phyloP scores from a whole-genome alignment of 768 basidiomycete species.

The Lentinula sp. region DNA sequence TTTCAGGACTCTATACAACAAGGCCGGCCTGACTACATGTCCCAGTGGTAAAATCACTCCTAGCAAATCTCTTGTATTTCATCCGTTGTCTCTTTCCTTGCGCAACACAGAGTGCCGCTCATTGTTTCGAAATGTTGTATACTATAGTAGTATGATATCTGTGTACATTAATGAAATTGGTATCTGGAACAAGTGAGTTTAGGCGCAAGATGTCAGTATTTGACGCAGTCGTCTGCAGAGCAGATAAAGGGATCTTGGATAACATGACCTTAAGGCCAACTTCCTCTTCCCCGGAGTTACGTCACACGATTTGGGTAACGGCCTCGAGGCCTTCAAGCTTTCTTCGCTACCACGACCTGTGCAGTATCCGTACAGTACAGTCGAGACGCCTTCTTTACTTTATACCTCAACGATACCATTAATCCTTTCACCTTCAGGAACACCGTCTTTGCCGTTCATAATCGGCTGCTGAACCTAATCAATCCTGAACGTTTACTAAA shows the following conservation, averaged over 20 bases:
- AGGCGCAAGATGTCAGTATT: too few relatives aligned
- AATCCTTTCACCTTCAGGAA: background rate
- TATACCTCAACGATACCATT: background rate
- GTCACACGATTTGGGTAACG: background rate
- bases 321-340: background rate
- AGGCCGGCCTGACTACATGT: background rate
- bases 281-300: background rate
- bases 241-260: too few relatives aligned
- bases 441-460: background rate
- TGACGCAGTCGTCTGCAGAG: too few relatives aligned
- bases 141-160: background rate
- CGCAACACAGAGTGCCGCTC: background rate
- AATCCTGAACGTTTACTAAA: background rate
- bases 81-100: background rate
- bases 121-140: background rate
- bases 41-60: background rate
- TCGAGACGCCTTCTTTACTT: too few relatives aligned
- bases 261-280: too few relatives aligned
- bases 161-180: background rate
- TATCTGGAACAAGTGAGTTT: too few relatives aligned
- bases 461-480: background rate
- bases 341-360: background rate
- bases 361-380: too few relatives aligned
- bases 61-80: too few relatives aligned
- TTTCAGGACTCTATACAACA: background rate